These are phyloP conservation scores for Myochromella boudieri DNA, from an alignment of 768 basidiomycete species.

Conservation along the genomic window DNA sequence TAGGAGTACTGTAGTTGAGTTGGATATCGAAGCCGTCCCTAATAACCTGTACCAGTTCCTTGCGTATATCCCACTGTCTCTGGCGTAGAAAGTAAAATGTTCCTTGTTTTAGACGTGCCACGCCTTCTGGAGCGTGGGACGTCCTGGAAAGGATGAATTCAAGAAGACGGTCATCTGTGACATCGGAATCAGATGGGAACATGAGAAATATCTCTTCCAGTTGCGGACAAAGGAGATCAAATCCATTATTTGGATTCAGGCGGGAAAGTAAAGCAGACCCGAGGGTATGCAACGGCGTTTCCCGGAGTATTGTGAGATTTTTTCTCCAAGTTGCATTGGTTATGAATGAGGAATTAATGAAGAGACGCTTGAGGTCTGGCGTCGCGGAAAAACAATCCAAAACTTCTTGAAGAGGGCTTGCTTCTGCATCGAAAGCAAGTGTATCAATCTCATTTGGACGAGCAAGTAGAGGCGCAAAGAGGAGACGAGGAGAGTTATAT, in stretches of 20 bases:
- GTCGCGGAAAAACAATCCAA: background rate
- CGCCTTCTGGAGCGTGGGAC: background rate
- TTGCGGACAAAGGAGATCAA: background rate
- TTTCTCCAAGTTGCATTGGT: too few species aligned
- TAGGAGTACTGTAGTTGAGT: background rate
- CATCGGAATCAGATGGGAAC: background rate
- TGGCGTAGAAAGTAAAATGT: background rate
- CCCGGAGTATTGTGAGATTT: background rate
- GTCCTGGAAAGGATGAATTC: background rate
- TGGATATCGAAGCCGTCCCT: background rate
- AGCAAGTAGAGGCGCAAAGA: background rate
- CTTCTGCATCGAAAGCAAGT: background rate
- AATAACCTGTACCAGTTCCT: background rate
- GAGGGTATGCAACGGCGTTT: background rate
- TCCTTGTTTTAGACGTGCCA: background rate
- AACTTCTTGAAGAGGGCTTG: background rate
- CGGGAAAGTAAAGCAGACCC: background rate
- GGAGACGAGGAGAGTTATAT: too few species aligned
- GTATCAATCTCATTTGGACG: background rate
- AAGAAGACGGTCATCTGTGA: background rate
- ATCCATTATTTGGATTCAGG: background rate
- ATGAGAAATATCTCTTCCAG: background rate
- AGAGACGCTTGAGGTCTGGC: background rate
- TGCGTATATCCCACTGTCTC: background rate
- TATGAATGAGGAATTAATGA: background rate